Evolutionary conservation across 2,329 filamentous ascomycete genomes (phyloP).

Genomic region (Ceratocystis destructans): DNA sequence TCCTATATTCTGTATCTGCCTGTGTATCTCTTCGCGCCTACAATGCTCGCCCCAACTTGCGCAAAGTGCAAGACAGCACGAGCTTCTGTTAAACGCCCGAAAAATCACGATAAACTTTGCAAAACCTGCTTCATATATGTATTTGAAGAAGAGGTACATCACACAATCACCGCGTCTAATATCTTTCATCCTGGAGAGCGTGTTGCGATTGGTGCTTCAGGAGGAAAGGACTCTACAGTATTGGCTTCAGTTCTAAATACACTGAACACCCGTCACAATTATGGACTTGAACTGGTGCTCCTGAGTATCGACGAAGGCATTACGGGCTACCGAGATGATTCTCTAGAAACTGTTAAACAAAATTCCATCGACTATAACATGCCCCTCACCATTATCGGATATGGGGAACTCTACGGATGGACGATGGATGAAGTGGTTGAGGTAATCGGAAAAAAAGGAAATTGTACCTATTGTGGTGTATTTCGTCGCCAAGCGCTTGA

Average conservation of each 20-base stretch:
- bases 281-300: slow-evolving; percentile 72
- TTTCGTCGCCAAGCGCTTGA: slow-evolving; percentile 90
- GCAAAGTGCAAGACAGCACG: slow-evolving; percentile 60
- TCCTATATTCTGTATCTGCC: neutral
- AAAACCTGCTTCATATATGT: slow-evolving; percentile 71
- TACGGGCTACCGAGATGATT: slow-evolving; percentile 91
- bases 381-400: slow-evolving; percentile 82
- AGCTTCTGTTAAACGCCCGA: slow-evolving; percentile 82
- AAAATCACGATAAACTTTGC: slow-evolving; percentile 90
- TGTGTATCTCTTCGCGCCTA: neutral
- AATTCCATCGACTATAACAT: slow-evolving; percentile 86
- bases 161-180: slow-evolving; percentile 70
- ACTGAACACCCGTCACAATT: slow-evolving; percentile 76
- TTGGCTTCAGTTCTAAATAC: slow-evolving; percentile 90
- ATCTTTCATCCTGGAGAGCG: slow-evolving; percentile 74
- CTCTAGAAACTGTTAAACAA: slow-evolving; percentile 86
- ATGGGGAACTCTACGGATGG: slow-evolving; percentile 91
- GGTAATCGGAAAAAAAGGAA: slow-evolving; percentile 92
- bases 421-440: slow-evolving; percentile 98
- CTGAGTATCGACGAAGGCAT: slow-evolving; percentile 96
- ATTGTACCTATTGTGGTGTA: slow-evolving; percentile 97
- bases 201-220: slow-evolving; percentile 88
- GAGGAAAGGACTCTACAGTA: slow-evolving; percentile 95
- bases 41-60: slow-evolving; percentile 67
- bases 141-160: slow-evolving; percentile 88